Conservation (phyloP, 148 eudicot species). For the Vaccinium corymbosum region DNA sequence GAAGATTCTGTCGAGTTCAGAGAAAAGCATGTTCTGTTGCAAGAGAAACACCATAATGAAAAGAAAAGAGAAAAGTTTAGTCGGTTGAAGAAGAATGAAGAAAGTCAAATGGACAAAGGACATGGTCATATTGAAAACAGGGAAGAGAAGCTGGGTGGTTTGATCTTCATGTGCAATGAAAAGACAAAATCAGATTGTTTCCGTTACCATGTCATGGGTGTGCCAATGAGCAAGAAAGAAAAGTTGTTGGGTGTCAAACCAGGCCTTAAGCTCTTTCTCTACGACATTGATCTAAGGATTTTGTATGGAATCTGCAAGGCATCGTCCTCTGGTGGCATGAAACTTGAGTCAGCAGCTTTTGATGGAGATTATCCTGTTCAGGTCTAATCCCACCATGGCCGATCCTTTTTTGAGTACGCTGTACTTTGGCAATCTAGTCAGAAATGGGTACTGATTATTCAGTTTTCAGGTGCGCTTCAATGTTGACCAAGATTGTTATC, state of each 20-base stretch:
- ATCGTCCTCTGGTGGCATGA: slow-evolving; percentile 67
- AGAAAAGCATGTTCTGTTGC: neutral
- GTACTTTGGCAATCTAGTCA: neutral
- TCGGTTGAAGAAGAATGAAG: neutral
- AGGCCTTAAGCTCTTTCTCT: slow-evolving; percentile 70
- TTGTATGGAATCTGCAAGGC: slow-evolving; percentile 70
- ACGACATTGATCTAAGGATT: slow-evolving; percentile 63
- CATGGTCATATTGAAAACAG: slow-evolving; percentile 20
- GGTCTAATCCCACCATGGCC: slow-evolving; percentile 29
- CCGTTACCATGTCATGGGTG: slow-evolving; percentile 59
- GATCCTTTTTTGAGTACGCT: neutral
- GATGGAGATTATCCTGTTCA: slow-evolving; percentile 75
- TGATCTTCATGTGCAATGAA: slow-evolving; percentile 76
- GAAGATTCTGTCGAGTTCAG: neutral
- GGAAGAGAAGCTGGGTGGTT: slow-evolving; percentile 38
- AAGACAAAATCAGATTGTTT: slow-evolving; percentile 83
- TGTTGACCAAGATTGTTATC: slow-evolving; percentile 53
- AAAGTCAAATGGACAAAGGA: slow-evolving; percentile 16
- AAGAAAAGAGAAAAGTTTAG: neutral
- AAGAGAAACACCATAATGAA: neutral
- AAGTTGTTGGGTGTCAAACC: slow-evolving; percentile 57
- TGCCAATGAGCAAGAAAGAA: slow-evolving; percentile 47
- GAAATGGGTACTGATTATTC: slow-evolving; percentile 11
- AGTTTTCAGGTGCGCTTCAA: slow-evolving; percentile 60
- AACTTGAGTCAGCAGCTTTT: slow-evolving; percentile 78